Percentiles rank a stretch among this genome's conserved stretches.
phyloP scores from a whole-genome alignment of 352 stramenopile species.

The Pythium pyrilobum region DNA sequence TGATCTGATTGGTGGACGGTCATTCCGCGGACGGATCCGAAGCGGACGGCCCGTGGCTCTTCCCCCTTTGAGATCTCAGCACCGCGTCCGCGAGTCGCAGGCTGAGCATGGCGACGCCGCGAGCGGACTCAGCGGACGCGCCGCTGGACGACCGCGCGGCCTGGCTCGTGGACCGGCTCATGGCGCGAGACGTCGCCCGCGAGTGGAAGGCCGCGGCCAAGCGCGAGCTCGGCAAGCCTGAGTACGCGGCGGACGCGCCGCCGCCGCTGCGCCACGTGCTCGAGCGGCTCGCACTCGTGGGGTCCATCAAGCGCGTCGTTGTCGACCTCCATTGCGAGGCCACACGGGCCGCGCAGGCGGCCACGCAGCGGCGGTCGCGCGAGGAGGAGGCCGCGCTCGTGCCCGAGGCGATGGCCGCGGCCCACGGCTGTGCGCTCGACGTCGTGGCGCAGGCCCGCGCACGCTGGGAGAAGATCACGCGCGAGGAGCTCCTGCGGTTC shows the following conservation, averaged over 20 bases:
- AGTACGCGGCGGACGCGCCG: conserved; percentile 30
- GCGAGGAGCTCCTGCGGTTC: conserved; percentile 59
- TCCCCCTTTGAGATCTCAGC: background rate
- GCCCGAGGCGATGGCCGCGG: conserved; percentile 12
- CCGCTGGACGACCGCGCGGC: conserved; percentile 42
- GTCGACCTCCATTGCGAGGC: conserved; percentile 57
- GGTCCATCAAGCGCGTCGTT: conserved; percentile 43
- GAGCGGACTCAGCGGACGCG: conserved; percentile 13
- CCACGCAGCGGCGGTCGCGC: conserved; percentile 20
- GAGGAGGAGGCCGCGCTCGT: conserved; percentile 25
- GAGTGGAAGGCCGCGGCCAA: conserved; percentile 54
- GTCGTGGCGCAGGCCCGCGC: conserved; percentile 34
- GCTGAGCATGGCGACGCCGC: too few species aligned
- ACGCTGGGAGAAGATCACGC: conserved; percentile 60
- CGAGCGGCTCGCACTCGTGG: conserved; percentile 53
- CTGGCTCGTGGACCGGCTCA: conserved; percentile 44
- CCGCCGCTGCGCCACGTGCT: conserved; percentile 39
- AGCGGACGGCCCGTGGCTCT: background rate
- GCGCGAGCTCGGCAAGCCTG: conserved; percentile 38
- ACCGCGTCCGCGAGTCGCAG: too few species aligned
- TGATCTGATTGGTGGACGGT: conserved; percentile 3
- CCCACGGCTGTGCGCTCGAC: conserved; percentile 31
- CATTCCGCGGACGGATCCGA: background rate
- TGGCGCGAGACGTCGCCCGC: conserved; percentile 32
- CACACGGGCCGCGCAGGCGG: conserved; percentile 13